Evolutionary conservation across 106 monocot genomes (phyloP).

Genomic region (Dendrobium chrysotoxum): DNA sequence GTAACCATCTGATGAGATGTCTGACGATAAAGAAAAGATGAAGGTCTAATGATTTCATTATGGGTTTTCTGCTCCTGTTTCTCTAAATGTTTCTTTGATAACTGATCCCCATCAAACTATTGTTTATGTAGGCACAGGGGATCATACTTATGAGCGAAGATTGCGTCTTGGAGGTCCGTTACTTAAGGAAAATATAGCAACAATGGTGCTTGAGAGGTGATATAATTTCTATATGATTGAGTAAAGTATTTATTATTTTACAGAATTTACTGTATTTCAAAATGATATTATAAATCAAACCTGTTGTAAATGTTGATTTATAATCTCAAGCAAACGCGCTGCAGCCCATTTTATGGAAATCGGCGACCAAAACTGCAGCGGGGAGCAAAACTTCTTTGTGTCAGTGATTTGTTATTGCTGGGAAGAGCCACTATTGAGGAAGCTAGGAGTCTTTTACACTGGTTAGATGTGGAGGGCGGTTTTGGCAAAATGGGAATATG

Average conservation of each 20-base stretch:
- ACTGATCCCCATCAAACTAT: not conserved
- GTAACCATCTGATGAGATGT: not conserved
- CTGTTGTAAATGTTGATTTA: slow-evolving; percentile 21
- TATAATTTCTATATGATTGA: not conserved
- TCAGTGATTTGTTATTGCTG: slow-evolving; percentile 88
- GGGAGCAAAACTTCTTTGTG: slow-evolving; percentile 91
- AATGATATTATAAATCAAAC: not conserved
- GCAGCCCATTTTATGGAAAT: slow-evolving; percentile 94
- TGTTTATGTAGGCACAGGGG: slow-evolving; percentile 66
- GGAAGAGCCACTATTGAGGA: slow-evolving; percentile 95
- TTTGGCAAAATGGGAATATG: slow-evolving; percentile 95
- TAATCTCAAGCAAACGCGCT: slow-evolving; percentile 38
- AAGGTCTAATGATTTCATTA: not conserved
- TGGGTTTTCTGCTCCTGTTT: not conserved
- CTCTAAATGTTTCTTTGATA: not conserved
- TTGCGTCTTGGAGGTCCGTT: slow-evolving; percentile 94
- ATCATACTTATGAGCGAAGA: slow-evolving; percentile 88
- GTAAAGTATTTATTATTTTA: not conserved
- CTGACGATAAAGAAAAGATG: not conserved
- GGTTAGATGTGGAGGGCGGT: slow-evolving; percentile 88
- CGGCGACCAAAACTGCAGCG: slow-evolving; percentile 81
- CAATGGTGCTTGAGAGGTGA: slow-evolving; percentile 98
- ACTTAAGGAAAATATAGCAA: slow-evolving; percentile 91
- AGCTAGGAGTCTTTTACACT: slow-evolving; percentile 80
- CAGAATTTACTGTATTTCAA: not conserved